phyloP scores from a whole-genome alignment of 2,329 filamentous ascomycete genomes.

The Fusarium algeriense region DNA sequence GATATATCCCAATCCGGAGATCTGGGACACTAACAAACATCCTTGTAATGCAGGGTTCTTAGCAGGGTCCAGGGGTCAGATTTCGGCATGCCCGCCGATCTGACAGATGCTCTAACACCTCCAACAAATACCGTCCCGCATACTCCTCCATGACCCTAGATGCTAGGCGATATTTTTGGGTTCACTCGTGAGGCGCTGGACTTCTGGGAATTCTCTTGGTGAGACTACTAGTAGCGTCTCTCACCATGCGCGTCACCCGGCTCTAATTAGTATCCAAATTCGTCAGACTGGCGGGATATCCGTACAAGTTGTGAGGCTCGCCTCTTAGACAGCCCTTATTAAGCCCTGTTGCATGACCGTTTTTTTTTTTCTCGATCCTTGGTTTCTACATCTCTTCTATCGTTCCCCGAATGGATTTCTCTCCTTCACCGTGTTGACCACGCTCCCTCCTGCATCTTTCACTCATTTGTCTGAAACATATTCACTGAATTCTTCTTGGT shows the following conservation, averaged over 20 bases:
- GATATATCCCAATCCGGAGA: conserved; percentile 39
- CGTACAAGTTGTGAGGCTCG: conserved; percentile 16
- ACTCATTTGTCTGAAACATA: conserved; percentile 5
- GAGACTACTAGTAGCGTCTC: background rate
- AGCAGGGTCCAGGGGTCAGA: conserved; percentile 45
- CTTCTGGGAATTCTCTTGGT: background rate
- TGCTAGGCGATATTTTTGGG: conserved; percentile 27
- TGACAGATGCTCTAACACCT: conserved; percentile 10
- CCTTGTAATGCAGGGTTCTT: conserved; percentile 27
- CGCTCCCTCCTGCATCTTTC: conserved; percentile 16
- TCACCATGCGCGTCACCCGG: conserved; percentile 6
- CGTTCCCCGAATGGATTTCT: conserved; percentile 9
- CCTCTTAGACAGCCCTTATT: conserved; percentile 19
- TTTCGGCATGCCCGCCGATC: conserved; percentile 39
- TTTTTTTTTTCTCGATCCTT: background rate
- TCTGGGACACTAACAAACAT: conserved; percentile 25
- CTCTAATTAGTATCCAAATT: conserved; percentile 1
- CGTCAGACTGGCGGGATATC: conserved; percentile 10
- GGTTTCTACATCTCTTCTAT: conserved; percentile 5
- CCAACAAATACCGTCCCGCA: background rate
- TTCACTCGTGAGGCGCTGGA: conserved; percentile 19
- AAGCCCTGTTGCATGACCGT: conserved; percentile 3
- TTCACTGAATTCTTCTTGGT: background rate
- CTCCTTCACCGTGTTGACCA: conserved; percentile 29
- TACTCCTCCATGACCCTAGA: conserved; percentile 6